phyloP scores from a whole-genome alignment of 75 land plant species.

The Larix kaempferi region DNA sequence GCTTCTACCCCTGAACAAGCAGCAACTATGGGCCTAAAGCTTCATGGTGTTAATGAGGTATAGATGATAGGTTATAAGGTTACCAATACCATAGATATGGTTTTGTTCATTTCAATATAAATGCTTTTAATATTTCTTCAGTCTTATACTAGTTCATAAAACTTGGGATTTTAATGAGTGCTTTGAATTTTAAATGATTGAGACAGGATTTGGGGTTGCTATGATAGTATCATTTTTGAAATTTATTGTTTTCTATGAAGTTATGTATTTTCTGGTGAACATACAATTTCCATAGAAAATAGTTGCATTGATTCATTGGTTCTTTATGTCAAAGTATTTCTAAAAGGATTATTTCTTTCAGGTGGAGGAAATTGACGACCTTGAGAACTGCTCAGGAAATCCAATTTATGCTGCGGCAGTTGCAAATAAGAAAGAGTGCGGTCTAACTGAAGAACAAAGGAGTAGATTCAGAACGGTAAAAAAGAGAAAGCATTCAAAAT shows the following conservation, averaged over 20 bases:
- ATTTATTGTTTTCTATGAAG: not conserved
- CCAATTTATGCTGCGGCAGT: constrained; percentile 74
- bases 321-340: not conserved
- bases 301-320: not conserved
- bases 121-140: not conserved
- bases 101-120: not conserved
- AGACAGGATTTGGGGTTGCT: not conserved
- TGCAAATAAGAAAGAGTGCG: constrained; percentile 61
- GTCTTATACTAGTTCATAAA: not conserved
- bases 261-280: not conserved
- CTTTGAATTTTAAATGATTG: not conserved
- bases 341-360: constrained; percentile 10
- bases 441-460: constrained; percentile 74
- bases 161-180: not conserved
- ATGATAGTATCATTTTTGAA: not conserved
- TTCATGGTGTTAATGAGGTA: constrained; percentile 94
- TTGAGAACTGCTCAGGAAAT: constrained; percentile 53
- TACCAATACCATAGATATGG: not conserved
- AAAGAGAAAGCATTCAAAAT: no score
- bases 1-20: constrained; percentile 98
- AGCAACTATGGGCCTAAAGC: constrained; percentile 75
- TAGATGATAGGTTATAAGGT: not conserved
- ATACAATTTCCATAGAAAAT: not conserved
- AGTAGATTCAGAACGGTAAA: constrained; percentile 73
- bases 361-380: constrained; percentile 96